Evolutionary conservation across 768 basidiomycete genomes (phyloP), one percentile per base, ranked within the genome.

Genomic region (Naganishia randhawae): DNA sequence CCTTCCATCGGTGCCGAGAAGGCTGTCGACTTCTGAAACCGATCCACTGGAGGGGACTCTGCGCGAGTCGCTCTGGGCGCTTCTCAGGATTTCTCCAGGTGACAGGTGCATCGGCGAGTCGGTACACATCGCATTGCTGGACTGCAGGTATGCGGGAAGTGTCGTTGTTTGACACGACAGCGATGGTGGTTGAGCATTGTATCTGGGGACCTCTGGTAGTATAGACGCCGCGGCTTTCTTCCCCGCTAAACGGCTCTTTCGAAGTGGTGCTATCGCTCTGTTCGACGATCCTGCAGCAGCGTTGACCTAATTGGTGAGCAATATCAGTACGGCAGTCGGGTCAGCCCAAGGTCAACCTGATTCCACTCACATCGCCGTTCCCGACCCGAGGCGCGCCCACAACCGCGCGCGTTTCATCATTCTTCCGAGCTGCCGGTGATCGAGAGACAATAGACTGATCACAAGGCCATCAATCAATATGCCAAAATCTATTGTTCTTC

Each of bases 391-490:
- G 54, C 54, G 54, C 54, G 33, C 33, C 33, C 31, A 3, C 54
- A 54, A 11, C 5, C 41, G 7, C 41, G 19, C 27, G 19, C 45
- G 45, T 48, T 22, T 22, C 45, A 48, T 22, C 7, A 42, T 42
- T 42, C 41, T 19, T 19, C 52, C 52, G 55, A 39, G 35, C 33
- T 19, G 17, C 39, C 35, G 57, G 57, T 61, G 57, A 61, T 41
- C 57, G 57, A 61, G 57, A 61, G 57, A 61, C 57, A 61, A 61
- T 41, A 61, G 57, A n/a, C 57, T 61, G 8, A 35, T 41, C 19
- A 35, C 33, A n/a, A 22, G 41, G 14, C 13, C 37, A 61, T 61
- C 57, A 61, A 61, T 61, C 37, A 61, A 25, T 57, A 41, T 22
- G 41, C 3, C 14, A 53, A 25, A 33, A n/a, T 55, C 57, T 42